These are phyloP conservation scores for Claviceps sp. DNA, from an alignment of 2,329 filamentous ascomycete species.

Conservation along the genomic window DNA sequence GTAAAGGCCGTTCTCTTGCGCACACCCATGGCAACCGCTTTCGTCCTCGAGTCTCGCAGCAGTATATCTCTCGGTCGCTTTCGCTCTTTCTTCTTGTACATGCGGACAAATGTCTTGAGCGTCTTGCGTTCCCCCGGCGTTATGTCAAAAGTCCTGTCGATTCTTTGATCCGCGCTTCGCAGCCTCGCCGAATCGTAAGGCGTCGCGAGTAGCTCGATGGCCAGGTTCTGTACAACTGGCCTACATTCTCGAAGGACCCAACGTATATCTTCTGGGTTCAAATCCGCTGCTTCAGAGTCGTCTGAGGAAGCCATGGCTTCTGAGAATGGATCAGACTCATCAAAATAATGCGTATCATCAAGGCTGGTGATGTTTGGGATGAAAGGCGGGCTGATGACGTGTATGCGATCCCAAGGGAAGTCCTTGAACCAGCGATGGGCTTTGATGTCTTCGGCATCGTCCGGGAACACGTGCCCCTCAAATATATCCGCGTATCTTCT, in stretches of 20 bases:
- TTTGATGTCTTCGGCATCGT: slow-evolving; percentile 86
- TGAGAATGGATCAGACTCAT: slow-evolving; percentile 62
- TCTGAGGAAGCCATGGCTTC: slow-evolving; percentile 41
- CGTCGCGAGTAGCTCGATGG: slow-evolving; percentile 30
- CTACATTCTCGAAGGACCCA: slow-evolving; percentile 25
- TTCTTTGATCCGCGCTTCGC: slow-evolving; percentile 34
- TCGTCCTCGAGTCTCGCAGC: slow-evolving; percentile 57
- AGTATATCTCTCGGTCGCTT: slow-evolving; percentile 77
- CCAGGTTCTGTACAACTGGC: slow-evolving; percentile 27
- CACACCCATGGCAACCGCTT: slow-evolving; percentile 58
- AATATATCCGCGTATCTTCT: slow-evolving; percentile 12
- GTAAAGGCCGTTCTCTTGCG: slow-evolving; percentile 75
- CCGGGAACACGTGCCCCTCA: slow-evolving; percentile 57
- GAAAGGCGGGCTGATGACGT: slow-evolving; percentile 61
- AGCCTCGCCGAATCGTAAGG: slow-evolving; percentile 37
- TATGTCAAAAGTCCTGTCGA: slow-evolving; percentile 26
- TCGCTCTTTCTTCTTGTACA: slow-evolving; percentile 49
- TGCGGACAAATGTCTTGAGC: slow-evolving; percentile 37
- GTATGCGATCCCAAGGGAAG: slow-evolving; percentile 65
- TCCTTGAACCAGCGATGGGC: slow-evolving; percentile 72
- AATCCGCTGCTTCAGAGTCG: slow-evolving; percentile 17
- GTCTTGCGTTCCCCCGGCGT: slow-evolving; percentile 24
- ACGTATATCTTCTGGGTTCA: slow-evolving; percentile 18
- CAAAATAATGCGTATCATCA: slow-evolving; percentile 81
- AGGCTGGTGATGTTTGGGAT: slow-evolving; percentile 55